These are phyloP conservation scores for Carex kokanica DNA, from an alignment of 176 grass and related monocot species.

Conservation along the genomic window DNA sequence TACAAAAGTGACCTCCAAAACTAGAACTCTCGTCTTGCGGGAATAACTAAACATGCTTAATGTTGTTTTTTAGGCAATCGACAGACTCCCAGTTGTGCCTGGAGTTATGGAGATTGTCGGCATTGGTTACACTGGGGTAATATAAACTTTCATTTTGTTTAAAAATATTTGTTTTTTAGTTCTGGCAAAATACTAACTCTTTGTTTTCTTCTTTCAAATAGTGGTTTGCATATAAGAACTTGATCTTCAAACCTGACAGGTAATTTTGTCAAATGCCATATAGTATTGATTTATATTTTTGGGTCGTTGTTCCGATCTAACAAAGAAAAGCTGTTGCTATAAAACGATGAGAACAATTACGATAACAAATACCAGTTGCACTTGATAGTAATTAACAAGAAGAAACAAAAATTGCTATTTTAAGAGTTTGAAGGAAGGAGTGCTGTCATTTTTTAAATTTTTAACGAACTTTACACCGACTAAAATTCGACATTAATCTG, in stretches of 20 bases:
- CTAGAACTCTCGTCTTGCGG: not conserved
- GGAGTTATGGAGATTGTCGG: constrained; percentile 77
- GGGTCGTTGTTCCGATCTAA: not conserved
- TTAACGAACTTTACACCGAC: not conserved
- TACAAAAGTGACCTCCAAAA: not conserved
- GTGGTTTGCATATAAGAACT: constrained; percentile 84
- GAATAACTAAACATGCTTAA: not conserved
- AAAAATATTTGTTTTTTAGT: not conserved
- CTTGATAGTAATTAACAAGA: not conserved
- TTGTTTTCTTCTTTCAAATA: constrained; percentile 32
- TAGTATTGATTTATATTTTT: not conserved
- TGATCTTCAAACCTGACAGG: constrained; percentile 92
- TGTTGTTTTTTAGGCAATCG: constrained; percentile 55
- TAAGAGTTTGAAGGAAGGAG: no score
- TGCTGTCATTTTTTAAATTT: not conserved
- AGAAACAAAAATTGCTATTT: not conserved
- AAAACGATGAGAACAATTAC: not conserved
- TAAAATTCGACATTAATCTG: not conserved
- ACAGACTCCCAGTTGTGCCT: constrained; percentile 81
- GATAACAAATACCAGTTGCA: not conserved
- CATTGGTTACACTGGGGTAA: constrained; percentile 83
- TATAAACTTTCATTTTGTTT: not conserved
- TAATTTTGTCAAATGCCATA: constrained; percentile 24
- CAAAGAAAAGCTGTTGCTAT: not conserved
- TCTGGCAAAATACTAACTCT: not conserved